phyloP scores from a whole-genome alignment of 768 basidiomycete genomes.

The Hypholoma sublateritium region DNA sequence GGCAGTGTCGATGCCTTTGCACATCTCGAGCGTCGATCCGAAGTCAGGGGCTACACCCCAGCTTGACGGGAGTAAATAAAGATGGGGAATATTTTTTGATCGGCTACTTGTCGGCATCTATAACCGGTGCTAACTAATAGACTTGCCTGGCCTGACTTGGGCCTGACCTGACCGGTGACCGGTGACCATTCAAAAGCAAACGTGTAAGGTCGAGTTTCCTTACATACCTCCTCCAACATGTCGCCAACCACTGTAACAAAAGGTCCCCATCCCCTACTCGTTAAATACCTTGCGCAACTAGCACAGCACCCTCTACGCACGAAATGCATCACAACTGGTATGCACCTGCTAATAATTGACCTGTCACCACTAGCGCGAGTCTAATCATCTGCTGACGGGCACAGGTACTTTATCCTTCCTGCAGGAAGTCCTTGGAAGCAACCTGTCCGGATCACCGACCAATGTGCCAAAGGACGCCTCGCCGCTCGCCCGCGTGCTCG shows the following conservation, averaged over 20 bases:
- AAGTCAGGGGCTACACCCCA: neutral
- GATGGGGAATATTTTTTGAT: neutral
- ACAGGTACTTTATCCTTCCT: constrained; percentile 56
- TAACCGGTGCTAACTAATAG: constrained; percentile 1
- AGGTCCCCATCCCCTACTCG: constrained; percentile 48
- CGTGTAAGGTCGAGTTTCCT: neutral
- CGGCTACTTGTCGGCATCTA: constrained; percentile 16
- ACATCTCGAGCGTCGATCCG: no score
- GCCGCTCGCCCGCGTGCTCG: constrained; percentile 49
- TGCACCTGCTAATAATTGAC: constrained; percentile 2
- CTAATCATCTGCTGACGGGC: neutral
- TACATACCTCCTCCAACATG: constrained; percentile 32
- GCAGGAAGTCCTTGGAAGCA: constrained; percentile 81
- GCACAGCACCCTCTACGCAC: constrained; percentile 72
- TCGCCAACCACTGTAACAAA: constrained; percentile 28
- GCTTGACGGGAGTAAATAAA: neutral
- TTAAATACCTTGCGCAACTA: constrained; percentile 71
- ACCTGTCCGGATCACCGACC: constrained; percentile 61
- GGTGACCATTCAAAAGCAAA: constrained; percentile 17
- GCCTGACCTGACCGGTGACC: constrained; percentile 14
- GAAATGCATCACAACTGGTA: constrained; percentile 76
- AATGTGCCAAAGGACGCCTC: constrained; percentile 55
- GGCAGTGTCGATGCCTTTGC: no score
- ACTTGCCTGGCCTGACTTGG: no score
- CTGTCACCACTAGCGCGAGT: neutral